Evolutionary conservation across 225 moss, liverwort and hornwort species (phyloP).

Genomic region (Anthoceros angustus): DNA sequence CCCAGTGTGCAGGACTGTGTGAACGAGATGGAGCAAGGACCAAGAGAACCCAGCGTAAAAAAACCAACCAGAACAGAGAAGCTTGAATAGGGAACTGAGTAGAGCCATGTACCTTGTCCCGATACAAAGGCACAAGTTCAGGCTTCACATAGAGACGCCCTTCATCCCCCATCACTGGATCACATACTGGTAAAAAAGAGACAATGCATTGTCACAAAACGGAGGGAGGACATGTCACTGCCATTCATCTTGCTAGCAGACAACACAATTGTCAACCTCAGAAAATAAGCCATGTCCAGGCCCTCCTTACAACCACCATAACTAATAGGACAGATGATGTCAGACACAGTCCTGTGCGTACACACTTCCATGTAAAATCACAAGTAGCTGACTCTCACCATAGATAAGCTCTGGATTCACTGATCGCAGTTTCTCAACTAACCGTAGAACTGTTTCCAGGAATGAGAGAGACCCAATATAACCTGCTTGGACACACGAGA

Average conservation of each 20-base stretch:
- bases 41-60: neutral
- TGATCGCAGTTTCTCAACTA: conserved; percentile 61
- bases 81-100: neutral
- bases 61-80: neutral
- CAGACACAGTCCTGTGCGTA: neutral
- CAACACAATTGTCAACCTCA: neutral
- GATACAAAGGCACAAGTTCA: conserved; percentile 70
- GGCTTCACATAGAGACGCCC: conserved; percentile 82
- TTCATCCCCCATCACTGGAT: conserved; percentile 99
- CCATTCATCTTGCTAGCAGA: conserved; percentile 5
- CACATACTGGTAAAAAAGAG: conserved; percentile 50
- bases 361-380: too few relatives aligned
- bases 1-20: too few relatives aligned
- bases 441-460: conserved; percentile 64
- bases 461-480: conserved; percentile 86
- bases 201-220: conserved; percentile 7
- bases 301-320: neutral
- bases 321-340: neutral
- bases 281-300: neutral
- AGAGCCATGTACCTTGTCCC: conserved; percentile 41
- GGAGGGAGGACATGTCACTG: conserved; percentile 3
- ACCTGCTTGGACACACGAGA: conserved; percentile 29
- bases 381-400: conserved; percentile 25
- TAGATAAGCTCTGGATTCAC: conserved; percentile 82
- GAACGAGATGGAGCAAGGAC: too few relatives aligned